Evolutionary conservation across 2,329 filamentous ascomycete genomes (phyloP).

Genomic region (Clonostachys sp.): DNA sequence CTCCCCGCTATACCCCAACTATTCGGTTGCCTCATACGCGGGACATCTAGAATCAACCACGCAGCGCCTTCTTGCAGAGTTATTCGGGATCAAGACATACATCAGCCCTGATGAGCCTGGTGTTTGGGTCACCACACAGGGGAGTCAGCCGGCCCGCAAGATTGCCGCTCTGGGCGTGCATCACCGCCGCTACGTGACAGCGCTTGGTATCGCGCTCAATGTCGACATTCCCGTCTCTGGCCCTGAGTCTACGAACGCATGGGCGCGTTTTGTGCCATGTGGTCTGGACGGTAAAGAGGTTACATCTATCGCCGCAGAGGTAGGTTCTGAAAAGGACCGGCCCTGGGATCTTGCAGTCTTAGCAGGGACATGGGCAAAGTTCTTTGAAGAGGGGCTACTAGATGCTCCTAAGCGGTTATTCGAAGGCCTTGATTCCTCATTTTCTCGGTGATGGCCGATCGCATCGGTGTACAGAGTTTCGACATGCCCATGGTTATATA

Average conservation of each 20-base stretch:
- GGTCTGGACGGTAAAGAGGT: constrained; percentile 75
- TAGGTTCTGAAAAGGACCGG: constrained; percentile 9
- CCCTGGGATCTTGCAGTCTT: constrained; percentile 18
- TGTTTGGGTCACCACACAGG: constrained; percentile 60
- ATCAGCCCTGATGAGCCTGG: constrained; percentile 73
- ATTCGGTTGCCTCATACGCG: constrained; percentile 74
- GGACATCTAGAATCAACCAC: constrained; percentile 73
- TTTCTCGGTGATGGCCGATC: no score
- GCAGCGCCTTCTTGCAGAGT: constrained; percentile 53
- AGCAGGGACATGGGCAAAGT: constrained; percentile 21
- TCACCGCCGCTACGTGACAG: constrained; percentile 75
- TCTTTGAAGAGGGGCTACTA: constrained; percentile 25
- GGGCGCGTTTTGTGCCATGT: constrained; percentile 79
- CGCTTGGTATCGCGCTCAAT: constrained; percentile 81
- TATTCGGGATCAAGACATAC: constrained; percentile 54
- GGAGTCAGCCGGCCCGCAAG: constrained; percentile 50
- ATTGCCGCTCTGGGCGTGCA: constrained; percentile 93
- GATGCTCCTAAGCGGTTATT: constrained; percentile 14
- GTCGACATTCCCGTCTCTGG: constrained; percentile 53
- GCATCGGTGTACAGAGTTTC: no score
- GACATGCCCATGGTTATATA: no score
- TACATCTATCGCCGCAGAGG: constrained; percentile 65
- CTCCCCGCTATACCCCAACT: constrained; percentile 43
- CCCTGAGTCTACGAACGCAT: constrained; percentile 37
- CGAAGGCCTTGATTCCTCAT: no score